Conservation (phyloP, 2,329 filamentous ascomycete genomes). For the Madurella mycetomatis region DNA sequence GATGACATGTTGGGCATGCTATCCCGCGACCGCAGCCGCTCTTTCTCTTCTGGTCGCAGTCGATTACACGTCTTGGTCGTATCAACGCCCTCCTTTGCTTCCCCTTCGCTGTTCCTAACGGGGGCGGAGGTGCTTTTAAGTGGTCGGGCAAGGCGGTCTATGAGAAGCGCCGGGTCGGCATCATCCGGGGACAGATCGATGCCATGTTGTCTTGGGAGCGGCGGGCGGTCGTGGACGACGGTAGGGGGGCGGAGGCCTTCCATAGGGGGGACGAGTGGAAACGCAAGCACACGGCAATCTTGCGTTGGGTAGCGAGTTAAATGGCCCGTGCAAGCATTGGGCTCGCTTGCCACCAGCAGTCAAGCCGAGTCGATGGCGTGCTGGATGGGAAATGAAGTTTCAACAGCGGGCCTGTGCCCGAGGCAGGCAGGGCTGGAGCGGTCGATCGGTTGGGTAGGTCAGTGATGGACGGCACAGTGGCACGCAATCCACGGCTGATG, state of each 20-base stretch:
- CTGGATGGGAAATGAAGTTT: slow-evolving; percentile 19
- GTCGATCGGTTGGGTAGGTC: slow-evolving; percentile 16
- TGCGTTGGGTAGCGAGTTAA: slow-evolving; percentile 22
- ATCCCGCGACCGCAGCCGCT: slow-evolving; percentile 36
- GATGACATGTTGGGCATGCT: slow-evolving; percentile 53
- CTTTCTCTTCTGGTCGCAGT: slow-evolving; percentile 46
- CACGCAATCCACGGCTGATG: slow-evolving; percentile 25
- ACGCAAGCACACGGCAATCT: slow-evolving; percentile 19
- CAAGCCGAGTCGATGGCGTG: slow-evolving; percentile 29
- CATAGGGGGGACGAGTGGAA: slow-evolving; percentile 19
- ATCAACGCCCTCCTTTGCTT: background rate
- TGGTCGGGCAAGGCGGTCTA: slow-evolving; percentile 13
- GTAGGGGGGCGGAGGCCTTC: slow-evolving; percentile 19
- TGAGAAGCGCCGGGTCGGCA: slow-evolving; percentile 17
- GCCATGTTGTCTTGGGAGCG: slow-evolving; percentile 24
- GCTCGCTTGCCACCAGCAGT: slow-evolving; percentile 20
- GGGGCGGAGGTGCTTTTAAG: slow-evolving; percentile 18
- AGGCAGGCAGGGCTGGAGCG: slow-evolving; percentile 15
- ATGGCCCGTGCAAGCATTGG: slow-evolving; percentile 26
- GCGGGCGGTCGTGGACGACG: slow-evolving; percentile 17
- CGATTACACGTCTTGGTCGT: slow-evolving; percentile 43
- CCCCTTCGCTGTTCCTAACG: slow-evolving; percentile 2
- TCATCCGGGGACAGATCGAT: slow-evolving; percentile 22
- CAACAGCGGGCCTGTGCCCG: slow-evolving; percentile 13
- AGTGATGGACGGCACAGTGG: slow-evolving; percentile 18